Percentiles rank a stretch among this genome's conserved stretches.
These are phyloP conservation scores for Rubia tinctorum DNA, from an alignment of 305 asterid species.

Conservation along the genomic window DNA sequence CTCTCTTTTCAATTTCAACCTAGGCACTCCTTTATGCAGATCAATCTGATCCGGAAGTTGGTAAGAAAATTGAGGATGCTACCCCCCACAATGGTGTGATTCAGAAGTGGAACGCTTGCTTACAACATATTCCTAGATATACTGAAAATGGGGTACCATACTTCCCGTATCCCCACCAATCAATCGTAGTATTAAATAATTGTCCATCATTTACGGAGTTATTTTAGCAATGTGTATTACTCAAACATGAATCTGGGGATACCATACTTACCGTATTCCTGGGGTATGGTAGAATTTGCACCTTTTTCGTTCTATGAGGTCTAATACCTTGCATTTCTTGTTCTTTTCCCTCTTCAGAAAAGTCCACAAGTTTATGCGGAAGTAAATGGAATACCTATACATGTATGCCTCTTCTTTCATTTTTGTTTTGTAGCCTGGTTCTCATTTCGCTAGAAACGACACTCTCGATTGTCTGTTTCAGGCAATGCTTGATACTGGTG, in stretches of 20 bases:
- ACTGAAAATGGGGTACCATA: too few species aligned
- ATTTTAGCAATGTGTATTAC: too few species aligned
- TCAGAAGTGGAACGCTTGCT: slow-evolving; percentile 90
- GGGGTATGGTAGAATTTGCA: too few species aligned
- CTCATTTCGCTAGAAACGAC: neutral
- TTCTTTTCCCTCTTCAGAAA: slow-evolving; percentile 60
- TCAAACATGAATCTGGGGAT: too few species aligned
- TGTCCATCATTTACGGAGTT: too few species aligned
- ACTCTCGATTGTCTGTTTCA: slow-evolving; percentile 37
- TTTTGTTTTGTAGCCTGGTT: neutral
- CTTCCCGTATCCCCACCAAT: too few species aligned
- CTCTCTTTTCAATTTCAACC: slow-evolving; percentile 8
- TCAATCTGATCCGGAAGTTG: slow-evolving; percentile 97
- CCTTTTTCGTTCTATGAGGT: too few species aligned
- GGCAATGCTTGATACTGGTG: slow-evolving; percentile 99
- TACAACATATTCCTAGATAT: slow-evolving; percentile 92
- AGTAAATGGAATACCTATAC: slow-evolving; percentile 85
- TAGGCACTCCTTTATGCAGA: slow-evolving; percentile 93
- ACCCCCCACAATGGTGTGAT: slow-evolving; percentile 95
- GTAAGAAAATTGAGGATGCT: slow-evolving; percentile 87
- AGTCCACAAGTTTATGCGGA: slow-evolving; percentile 97
- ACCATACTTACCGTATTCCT: too few species aligned
- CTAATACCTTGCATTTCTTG: too few species aligned
- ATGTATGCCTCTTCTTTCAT: slow-evolving; percentile 38
- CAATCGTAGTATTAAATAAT: too few species aligned